Base-by-base conservation (phyloP, 441 rosid species). In the Adansonia madagascariensis region DNA sequence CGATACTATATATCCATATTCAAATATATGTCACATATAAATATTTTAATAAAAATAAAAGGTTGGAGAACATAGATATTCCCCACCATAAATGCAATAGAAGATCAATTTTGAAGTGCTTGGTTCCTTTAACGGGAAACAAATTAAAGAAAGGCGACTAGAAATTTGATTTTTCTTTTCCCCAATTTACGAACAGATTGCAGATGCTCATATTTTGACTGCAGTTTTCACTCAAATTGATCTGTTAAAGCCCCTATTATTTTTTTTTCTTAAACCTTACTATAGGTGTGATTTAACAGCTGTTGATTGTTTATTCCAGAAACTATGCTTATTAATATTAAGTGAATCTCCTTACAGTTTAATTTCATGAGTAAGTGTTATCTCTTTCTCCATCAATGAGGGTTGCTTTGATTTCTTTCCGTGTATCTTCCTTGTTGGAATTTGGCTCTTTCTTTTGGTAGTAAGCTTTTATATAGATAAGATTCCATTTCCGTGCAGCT, bases 401-500 rank as follows among this genome's bases (percentile, higher is more conserved):
- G 46, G 35, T 10, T 18, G 22, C 69, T 27, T 27, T 27, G 31
- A 27, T 41, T 41, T 65, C 70, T 65, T n/a, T 65, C 70, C 43
- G 2, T 27, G 31, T 27, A 27, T 27, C 31, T 27, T 27, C 31
- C 44, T 69, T 47, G 78, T 62, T 82, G 77, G 67, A 74, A 59
- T 62, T 66, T 80, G 83, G 84, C 4, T 61, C 65, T 69, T 79
- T 81, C 59, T 75, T 27, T 17, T 27, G 31, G 31, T 27, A 27
- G 31, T 27, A 27, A 27, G 31, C 31, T 27, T 27, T 27, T 27
- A 27, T 27, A 50, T 75, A 62, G 80, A 57, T 56, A 83, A 85
- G 90, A 87, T 85, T 85, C 90, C 83, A 78, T 27, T 27, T 27
- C 31, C 31, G 31, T 61, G 79, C 56, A 69, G 76, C 89, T 81